Conservation (phyloP, 169 alveolate species). For the Plasmodium ovale region DNA sequence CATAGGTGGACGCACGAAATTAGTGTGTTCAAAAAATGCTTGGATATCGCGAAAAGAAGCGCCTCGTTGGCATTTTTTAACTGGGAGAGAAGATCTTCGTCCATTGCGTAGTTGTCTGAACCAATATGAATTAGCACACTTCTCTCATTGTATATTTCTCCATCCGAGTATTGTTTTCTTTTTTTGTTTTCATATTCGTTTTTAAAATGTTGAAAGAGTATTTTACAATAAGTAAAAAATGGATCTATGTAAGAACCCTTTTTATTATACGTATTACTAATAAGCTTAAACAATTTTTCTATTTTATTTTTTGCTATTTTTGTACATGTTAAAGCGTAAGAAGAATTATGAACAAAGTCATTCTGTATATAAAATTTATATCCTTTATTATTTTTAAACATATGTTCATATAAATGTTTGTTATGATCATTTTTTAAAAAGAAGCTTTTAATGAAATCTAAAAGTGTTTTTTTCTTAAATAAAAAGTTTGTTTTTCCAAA, state of each 20-base stretch:
- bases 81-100: slow-evolving; percentile 2
- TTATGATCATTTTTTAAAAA: slow-evolving; percentile 42
- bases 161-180: background rate
- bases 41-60: slow-evolving; percentile 26
- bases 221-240: slow-evolving; percentile 2
- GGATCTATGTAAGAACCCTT: background rate
- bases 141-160: slow-evolving; percentile 13
- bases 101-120: slow-evolving; percentile 16
- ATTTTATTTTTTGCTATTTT: slow-evolving; percentile 41
- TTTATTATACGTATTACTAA: slow-evolving; percentile 7
- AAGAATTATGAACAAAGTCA: slow-evolving; percentile 11
- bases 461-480: slow-evolving; percentile 26
- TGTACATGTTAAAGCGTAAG: slow-evolving; percentile 36
- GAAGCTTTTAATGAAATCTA: slow-evolving; percentile 24
- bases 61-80: slow-evolving; percentile 9
- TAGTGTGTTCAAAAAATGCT: slow-evolving; percentile 34
- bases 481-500: slow-evolving; percentile 37
- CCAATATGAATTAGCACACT: slow-evolving; percentile 44
- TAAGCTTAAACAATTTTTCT: background rate
- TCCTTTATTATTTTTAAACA: slow-evolving; percentile 52
- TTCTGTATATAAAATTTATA: slow-evolving; percentile 60
- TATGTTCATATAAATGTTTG: slow-evolving; percentile 14
- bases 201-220: slow-evolving; percentile 1
- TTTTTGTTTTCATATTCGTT: slow-evolving; percentile 11
- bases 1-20: slow-evolving; percentile 45